phyloP scores from a whole-genome alignment of 2,329 filamentous ascomycete genomes.

The Arthroderma sp. region DNA sequence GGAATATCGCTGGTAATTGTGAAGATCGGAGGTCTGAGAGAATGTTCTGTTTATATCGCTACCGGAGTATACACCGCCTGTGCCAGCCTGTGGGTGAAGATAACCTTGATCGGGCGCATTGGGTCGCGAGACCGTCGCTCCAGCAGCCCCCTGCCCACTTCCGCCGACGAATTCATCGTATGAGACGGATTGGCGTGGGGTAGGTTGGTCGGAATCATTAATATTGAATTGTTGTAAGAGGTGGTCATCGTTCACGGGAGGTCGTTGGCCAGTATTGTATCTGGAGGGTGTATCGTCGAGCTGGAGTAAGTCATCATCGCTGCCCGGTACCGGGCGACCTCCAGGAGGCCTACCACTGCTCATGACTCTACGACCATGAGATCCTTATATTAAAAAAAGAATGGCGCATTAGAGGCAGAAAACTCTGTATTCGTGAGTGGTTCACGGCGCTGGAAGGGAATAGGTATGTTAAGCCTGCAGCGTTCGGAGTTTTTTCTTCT shows the following conservation, averaged over 20 bases:
- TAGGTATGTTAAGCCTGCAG: too few species aligned
- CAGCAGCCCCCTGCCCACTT: slow-evolving; percentile 38
- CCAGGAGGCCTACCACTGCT: slow-evolving; percentile 42
- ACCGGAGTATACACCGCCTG: slow-evolving; percentile 3
- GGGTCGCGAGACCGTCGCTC: slow-evolving; percentile 21
- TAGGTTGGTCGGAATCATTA: slow-evolving; percentile 49
- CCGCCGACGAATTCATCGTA: slow-evolving; percentile 90
- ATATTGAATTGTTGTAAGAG: slow-evolving; percentile 63
- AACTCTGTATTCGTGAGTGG: too few species aligned
- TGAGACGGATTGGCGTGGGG: slow-evolving; percentile 69
- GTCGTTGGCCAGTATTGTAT: slow-evolving; percentile 64
- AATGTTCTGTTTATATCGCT: slow-evolving; percentile 31
- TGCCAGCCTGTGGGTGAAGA: slow-evolving; percentile 13
- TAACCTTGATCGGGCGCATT: slow-evolving; percentile 26
- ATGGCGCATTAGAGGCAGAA: too few species aligned
- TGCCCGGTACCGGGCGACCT: slow-evolving; percentile 32
- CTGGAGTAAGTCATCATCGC: slow-evolving; percentile 32
- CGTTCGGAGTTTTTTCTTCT: too few species aligned
- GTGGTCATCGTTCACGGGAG: slow-evolving; percentile 69
- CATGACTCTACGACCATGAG: slow-evolving; percentile 24
- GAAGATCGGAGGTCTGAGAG: slow-evolving; percentile 67
- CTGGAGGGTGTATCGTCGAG: slow-evolving; percentile 27
- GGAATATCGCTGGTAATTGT: slow-evolving; percentile 85
- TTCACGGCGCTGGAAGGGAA: too few species aligned
- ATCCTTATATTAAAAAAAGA: neutral